Evolutionary conservation across 169 alveolate species (phyloP).

Genomic region (Toxoplasma gondii): DNA sequence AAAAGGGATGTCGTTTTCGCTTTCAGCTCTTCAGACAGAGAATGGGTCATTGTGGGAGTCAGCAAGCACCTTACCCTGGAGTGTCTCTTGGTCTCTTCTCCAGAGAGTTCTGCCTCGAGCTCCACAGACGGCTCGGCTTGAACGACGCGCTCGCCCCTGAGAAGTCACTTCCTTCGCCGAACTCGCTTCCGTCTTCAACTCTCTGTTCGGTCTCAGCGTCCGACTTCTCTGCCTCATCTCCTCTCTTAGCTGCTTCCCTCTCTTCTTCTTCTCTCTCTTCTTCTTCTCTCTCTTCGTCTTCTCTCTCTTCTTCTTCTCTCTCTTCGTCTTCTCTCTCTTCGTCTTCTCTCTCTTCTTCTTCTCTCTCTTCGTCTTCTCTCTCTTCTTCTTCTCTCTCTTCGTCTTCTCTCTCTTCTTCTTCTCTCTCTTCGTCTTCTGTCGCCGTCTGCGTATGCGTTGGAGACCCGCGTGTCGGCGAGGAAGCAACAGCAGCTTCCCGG

Average conservation of each 20-base stretch:
- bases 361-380: not conserved
- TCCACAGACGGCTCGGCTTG: no score
- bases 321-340: not conserved
- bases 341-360: conserved; percentile 3
- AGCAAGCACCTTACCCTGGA: not conserved
- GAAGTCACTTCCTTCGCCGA: no score
- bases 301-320: not conserved
- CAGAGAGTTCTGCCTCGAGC: no score
- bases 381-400: not conserved
- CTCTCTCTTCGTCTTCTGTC: not conserved
- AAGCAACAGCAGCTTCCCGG: no score
- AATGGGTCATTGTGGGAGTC: not conserved
- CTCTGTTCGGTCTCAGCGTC: no score
- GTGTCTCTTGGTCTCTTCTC: not conserved
- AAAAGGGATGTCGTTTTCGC: no score
- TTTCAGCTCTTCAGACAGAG: no score
- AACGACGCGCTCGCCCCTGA: no score
- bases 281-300: not conserved
- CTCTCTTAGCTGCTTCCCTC: not conserved
- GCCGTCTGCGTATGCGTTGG: not conserved
- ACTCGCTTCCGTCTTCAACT: no score
- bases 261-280: not conserved
- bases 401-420: conserved; percentile 12
- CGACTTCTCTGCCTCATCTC: not conserved
- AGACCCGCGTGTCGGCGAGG: no score